These are phyloP conservation scores for Patellifolia procumbens DNA, from an alignment of 179 eudicot species.

Conservation along the genomic window DNA sequence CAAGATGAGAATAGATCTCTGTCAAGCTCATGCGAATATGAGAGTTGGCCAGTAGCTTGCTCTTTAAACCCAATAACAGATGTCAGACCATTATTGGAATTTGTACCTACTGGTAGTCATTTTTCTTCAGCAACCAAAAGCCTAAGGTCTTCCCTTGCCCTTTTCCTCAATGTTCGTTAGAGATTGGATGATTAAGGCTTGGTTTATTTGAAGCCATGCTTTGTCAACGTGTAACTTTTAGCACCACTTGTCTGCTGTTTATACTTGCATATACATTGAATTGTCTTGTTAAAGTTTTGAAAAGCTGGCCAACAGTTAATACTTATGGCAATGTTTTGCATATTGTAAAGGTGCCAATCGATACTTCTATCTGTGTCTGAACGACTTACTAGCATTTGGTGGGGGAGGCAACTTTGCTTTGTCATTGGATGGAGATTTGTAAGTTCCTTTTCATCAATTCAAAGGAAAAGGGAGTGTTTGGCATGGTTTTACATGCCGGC, in stretches of 20 bases:
- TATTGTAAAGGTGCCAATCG: slow-evolving; percentile 76
- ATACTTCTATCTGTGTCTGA: slow-evolving; percentile 73
- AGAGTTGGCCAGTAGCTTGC: too few species aligned
- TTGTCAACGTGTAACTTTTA: background rate
- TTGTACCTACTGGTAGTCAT: background rate
- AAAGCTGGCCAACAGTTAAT: background rate
- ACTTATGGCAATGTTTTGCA: slow-evolving; percentile 11
- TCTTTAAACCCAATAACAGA: too few species aligned
- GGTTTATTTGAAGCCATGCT: background rate
- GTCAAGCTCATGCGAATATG: too few species aligned
- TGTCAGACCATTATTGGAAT: background rate
- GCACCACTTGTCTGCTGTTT: background rate
- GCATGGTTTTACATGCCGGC: too few species aligned
- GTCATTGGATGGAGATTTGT: slow-evolving; percentile 84
- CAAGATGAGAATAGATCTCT: too few species aligned
- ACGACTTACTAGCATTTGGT: slow-evolving; percentile 85
- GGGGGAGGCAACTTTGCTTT: slow-evolving; percentile 91
- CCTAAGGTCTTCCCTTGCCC: background rate
- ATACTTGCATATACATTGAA: background rate
- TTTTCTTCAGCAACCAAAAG: background rate
- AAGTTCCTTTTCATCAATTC: slow-evolving; percentile 42
- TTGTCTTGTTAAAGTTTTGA: background rate
- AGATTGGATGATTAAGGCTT: background rate
- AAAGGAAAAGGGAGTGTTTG: too few species aligned
- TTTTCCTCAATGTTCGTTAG: background rate